Base-by-base conservation (phyloP, 352 stramenopile genomes). In the Chrysophaeum taylorii region DNA sequence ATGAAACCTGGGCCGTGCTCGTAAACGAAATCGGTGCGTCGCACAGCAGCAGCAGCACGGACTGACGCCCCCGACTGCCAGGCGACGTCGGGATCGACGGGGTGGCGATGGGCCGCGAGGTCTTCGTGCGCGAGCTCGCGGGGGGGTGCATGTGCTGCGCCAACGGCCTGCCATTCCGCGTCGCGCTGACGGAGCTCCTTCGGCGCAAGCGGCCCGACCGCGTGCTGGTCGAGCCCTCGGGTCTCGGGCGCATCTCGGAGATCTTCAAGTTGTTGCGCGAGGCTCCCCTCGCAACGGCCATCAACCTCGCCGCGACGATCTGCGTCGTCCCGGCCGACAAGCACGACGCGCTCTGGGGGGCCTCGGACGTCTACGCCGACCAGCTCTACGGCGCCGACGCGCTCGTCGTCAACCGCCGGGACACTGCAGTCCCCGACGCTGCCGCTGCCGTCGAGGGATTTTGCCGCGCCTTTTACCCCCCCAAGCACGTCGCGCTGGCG, bases 41-140 rank as follows among this genome's bases (percentile, higher is more conserved):
- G n/a, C n/a, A n/a, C n/a, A n/a, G n/a, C n/a, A n/a, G n/a, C n/a
- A n/a, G n/a, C n/a, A n/a, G n/a, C n/a, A n/a, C n/a, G n/a, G n/a
- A n/a, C n/a, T n/a, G n/a, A n/a, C n/a, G n/a, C n/a, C n/a, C n/a
- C n/a, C n/a, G n/a, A n/a, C n/a, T n/a, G n/a, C n/a, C n/a, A n/a
- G n/a, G 52, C 25, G 52, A 63, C 52, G 52, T 63, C 27, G 52
- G 52, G 27, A 63, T 63, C 14, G 52, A 63, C 52, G 52, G 52
- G 27, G 45, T 23, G 18, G 48, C 48, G 18, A n/a, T 39, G 27
- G 23, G 21, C 27, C 12, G 5, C 9, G 52, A 63, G 33, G n/a
- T 63, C 4, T n/a, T n/a, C n/a, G n/a, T n/a, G n/a, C n/a, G n/a
- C n/a, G n/a, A n/a, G n/a, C n/a, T n/a, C n/a, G 23, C 5, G 15